Percentiles rank a stretch among this genome's conserved stretches.
Evolutionary conservation across 352 stramenopile species (phyloP).

Genomic region (Globisporangium barbulae): DNA sequence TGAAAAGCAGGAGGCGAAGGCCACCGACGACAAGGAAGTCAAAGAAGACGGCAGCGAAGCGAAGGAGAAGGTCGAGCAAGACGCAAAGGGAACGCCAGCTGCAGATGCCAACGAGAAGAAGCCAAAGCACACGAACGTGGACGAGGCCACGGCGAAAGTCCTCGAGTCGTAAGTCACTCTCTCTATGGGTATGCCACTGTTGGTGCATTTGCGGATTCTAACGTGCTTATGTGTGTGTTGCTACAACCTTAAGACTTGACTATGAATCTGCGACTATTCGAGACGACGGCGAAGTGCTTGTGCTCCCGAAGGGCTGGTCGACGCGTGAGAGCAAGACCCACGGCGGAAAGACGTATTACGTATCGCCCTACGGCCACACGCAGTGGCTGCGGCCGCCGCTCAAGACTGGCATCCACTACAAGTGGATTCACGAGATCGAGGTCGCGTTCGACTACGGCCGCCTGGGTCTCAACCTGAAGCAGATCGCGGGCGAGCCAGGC

Average conservation of each 20-base stretch:
- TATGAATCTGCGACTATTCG: constrained; percentile 63
- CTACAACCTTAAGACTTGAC: constrained; percentile 26
- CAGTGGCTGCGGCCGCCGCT: constrained; percentile 80
- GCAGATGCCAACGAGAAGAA: constrained; percentile 17
- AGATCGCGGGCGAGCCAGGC: constrained; percentile 70
- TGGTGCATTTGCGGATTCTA: background rate
- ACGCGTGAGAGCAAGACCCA: constrained; percentile 81
- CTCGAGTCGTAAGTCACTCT: constrained; percentile 39
- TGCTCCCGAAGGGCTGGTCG: constrained; percentile 76
- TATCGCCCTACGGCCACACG: constrained; percentile 79
- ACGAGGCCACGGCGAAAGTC: constrained; percentile 57
- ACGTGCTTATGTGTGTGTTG: background rate
- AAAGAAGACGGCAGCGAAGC: background rate
- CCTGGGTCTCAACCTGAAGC: constrained; percentile 80
- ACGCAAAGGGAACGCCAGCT: constrained; percentile 34
- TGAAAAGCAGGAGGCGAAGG: constrained; percentile 1
- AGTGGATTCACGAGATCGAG: constrained; percentile 82
- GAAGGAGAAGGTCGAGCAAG: constrained; percentile 18
- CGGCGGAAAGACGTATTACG: constrained; percentile 82
- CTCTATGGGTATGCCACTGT: background rate
- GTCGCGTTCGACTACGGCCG: constrained; percentile 76
- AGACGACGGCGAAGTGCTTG: constrained; percentile 69
- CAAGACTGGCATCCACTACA: constrained; percentile 58
- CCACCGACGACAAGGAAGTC: background rate
- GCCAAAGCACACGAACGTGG: constrained; percentile 54